Conservation (phyloP, 2,329 filamentous ascomycete species). For the Stromatinia cepivora region DNA sequence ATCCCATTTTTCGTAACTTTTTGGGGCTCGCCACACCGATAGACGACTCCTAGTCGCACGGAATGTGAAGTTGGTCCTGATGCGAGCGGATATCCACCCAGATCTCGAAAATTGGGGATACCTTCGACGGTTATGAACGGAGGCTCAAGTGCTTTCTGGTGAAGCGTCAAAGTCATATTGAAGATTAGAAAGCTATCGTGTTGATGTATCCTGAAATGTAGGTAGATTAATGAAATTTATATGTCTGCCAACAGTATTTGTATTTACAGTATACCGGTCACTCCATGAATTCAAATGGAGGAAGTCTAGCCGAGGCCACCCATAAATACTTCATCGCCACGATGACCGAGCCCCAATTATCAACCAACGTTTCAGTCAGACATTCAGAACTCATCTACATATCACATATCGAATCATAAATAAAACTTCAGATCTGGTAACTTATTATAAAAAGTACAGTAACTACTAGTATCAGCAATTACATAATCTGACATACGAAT, state of each 20-base stretch:
- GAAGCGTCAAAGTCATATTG: constrained; percentile 25
- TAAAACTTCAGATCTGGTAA: not conserved
- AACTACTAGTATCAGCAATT: not conserved
- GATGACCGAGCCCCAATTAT: not conserved
- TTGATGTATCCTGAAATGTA: not conserved
- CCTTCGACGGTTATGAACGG: constrained; percentile 56
- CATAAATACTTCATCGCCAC: constrained; percentile 5
- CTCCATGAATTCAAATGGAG: not conserved
- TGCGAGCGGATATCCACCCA: constrained; percentile 58
- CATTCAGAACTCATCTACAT: not conserved
- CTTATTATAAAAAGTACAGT: not conserved
- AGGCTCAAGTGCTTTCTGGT: constrained; percentile 39
- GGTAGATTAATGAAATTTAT: constrained; percentile 1
- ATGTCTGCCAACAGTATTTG: not conserved
- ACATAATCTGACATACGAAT: not conserved
- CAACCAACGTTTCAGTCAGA: not conserved
- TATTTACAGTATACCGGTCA: not conserved
- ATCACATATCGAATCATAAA: not conserved
- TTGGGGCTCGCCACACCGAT: constrained; percentile 68
- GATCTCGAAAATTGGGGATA: constrained; percentile 67
- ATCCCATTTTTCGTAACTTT: constrained; percentile 56
- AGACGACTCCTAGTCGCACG: constrained; percentile 57
- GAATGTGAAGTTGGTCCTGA: constrained; percentile 40
- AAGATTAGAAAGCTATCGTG: not conserved
- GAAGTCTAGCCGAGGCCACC: constrained; percentile 6